Evolutionary conservation across 2,329 filamentous ascomycete genomes (phyloP), one percentile per base, ranked within the genome.

Genomic region (Epicoccum nigrum): DNA sequence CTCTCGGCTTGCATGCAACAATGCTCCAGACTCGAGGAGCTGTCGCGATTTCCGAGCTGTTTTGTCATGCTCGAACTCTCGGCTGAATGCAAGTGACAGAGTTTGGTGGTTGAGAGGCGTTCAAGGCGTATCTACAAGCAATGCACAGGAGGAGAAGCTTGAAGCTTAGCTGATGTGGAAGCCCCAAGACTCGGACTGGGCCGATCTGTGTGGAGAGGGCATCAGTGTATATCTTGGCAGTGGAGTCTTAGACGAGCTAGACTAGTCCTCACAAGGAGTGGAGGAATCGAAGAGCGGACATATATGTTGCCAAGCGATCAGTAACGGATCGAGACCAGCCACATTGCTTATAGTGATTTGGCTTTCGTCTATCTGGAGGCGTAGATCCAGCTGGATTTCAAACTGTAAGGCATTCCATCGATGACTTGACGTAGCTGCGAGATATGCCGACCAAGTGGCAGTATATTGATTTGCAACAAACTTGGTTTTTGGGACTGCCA

Each of bases 51-150:
- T 32, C 33, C 39, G 46, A 38, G 11, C 4, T 30, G 34, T 27
- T 9, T 27, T 20, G 11, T n/a, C 33, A 5, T 32, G 25, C 6
- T 27, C 11, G 15, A 5, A 25, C 19, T 39, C 46, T 32, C 15
- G 33, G 39, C 15, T 28, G 19, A 38, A 32, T 19, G 23, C 16
- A 23, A 37, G 19, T 17, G 17, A 13, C 5, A 17, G 5, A 19
- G 19, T 33, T 9, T 16, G n/a, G 43, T 25, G 19, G 21, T 34
- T 35, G 17, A 25, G 12, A 15, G 43, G 21, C 33, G 16, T 13
- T 39, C 32, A 33, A 33, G 38, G 12, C 20, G 20, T 28, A 35
- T 16, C 28, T 33, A 46, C 44, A 40, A 46, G 44, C 44, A 46
- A 46, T 28, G 19, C 15, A 20, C 16, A 9, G 33, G 28, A 33